Evolutionary conservation across 345 rosid genomes (phyloP).

Genomic region (Geranium rotundifolium): DNA sequence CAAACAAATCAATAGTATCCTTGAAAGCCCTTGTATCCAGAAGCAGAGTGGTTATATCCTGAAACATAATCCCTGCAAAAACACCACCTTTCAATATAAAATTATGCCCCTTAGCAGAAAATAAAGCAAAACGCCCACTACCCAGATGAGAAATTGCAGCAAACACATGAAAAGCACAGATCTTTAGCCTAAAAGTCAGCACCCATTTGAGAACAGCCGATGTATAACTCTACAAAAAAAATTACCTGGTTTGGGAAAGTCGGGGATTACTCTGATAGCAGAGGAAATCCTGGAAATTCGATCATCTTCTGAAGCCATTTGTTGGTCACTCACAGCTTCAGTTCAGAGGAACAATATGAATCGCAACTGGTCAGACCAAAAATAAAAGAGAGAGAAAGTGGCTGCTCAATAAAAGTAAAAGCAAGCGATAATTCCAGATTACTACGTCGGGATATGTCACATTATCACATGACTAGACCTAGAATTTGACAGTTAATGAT

Average conservation of each 20-base stretch:
- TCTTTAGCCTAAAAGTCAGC: not conserved
- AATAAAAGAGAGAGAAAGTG: too few species aligned
- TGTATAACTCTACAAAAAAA: too few species aligned
- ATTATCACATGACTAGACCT: too few species aligned
- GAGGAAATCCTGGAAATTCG: conserved; percentile 52
- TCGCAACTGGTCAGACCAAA: too few species aligned
- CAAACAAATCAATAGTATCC: conserved; percentile 39
- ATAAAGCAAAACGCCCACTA: not conserved
- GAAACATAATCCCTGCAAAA: conserved; percentile 73
- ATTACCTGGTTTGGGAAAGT: conserved; percentile 94
- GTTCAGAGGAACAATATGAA: not conserved
- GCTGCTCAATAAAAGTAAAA: too few species aligned
- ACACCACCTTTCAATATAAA: not conserved
- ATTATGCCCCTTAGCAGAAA: not conserved
- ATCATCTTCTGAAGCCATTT: conserved; percentile 38
- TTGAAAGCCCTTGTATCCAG: conserved; percentile 31
- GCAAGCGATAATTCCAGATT: too few species aligned
- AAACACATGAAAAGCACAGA: not conserved
- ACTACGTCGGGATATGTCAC: too few species aligned
- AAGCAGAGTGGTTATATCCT: conserved; percentile 41
- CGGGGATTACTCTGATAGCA: conserved; percentile 71
- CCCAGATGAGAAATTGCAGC: not conserved
- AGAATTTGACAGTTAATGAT: too few species aligned
- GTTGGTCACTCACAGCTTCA: conserved; percentile 22
- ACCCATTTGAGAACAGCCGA: not conserved